A percentile compares a stretch with the other conserved stretches of the same genome.
These are phyloP conservation scores for Melocanna baccifera DNA, from an alignment of 176 grass and related monocot species.

Conservation along the genomic window DNA sequence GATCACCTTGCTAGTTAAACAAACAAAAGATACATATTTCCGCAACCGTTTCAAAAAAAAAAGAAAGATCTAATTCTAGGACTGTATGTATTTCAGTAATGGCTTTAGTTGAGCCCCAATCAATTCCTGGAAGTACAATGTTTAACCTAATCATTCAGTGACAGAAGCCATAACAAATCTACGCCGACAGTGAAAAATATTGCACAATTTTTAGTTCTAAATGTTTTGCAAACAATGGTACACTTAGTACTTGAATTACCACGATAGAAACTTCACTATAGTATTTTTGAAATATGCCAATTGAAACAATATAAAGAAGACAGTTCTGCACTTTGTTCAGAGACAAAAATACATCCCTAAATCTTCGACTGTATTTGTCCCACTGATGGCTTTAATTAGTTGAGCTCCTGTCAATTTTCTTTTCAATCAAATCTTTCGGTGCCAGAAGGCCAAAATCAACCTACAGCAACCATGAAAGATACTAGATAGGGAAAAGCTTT, in stretches of 20 bases:
- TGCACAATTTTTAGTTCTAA: background rate
- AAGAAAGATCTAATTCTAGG: background rate
- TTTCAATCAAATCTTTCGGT: background rate
- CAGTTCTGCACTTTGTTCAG: background rate
- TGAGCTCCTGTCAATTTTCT: background rate
- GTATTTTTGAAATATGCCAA: background rate
- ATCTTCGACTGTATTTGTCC: background rate
- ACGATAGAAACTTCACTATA: background rate
- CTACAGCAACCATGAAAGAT: background rate
- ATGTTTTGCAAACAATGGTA: background rate
- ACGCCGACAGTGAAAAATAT: background rate
- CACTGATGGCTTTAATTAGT: background rate
- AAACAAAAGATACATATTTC: background rate
- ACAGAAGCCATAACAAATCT: background rate
- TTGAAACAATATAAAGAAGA: background rate
- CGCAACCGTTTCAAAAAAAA: background rate
- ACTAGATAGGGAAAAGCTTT: background rate
- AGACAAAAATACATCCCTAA: background rate
- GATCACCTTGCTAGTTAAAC: background rate
- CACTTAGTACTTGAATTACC: background rate
- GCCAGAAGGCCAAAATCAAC: background rate
- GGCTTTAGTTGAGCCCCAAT: background rate
- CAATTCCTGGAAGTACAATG: background rate
- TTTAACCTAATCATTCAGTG: background rate
- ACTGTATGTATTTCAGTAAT: background rate